A percentile compares a stretch with the other conserved stretches of the same genome.
Evolutionary conservation across 306 rosid genomes (phyloP).

Genomic region (Prunus mume): DNA sequence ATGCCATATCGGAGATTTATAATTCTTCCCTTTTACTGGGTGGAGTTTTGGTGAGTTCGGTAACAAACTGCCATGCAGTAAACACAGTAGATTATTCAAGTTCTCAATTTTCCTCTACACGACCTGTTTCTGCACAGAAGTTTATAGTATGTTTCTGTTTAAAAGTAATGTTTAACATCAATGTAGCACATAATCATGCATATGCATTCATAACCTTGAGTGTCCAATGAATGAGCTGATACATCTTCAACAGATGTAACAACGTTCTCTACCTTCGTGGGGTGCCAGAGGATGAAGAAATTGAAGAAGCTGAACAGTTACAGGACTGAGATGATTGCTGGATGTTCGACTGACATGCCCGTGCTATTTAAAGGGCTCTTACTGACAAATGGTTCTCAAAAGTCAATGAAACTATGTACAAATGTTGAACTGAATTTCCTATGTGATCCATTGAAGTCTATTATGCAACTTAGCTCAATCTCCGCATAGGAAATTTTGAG

Average conservation of each 20-base stretch:
- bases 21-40: no score
- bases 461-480: no score
- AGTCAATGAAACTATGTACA: not conserved
- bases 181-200: not conserved
- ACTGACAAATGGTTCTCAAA: not conserved
- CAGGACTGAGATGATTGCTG: slow-evolving; percentile 43
- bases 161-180: not conserved
- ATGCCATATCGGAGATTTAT: no score
- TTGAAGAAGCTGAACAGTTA: slow-evolving; percentile 84
- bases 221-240: not conserved
- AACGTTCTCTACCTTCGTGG: slow-evolving; percentile 96
- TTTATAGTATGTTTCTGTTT: not conserved
- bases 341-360: not conserved
- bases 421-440: no score
- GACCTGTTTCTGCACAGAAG: not conserved
- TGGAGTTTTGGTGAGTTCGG: no score
- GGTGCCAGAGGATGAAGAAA: slow-evolving; percentile 92
- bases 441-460: no score
- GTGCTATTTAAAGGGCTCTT: no score
- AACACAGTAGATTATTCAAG: not conserved
- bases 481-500: no score
- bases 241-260: slow-evolving; percentile 60
- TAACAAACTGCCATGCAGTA: no score
- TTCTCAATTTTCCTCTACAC: not conserved
- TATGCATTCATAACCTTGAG: not conserved